Evolutionary conservation across 192 early-diverging fungal species (phyloP), one percentile per base, ranked within the genome.

Genomic region (Coemansia sp.): DNA sequence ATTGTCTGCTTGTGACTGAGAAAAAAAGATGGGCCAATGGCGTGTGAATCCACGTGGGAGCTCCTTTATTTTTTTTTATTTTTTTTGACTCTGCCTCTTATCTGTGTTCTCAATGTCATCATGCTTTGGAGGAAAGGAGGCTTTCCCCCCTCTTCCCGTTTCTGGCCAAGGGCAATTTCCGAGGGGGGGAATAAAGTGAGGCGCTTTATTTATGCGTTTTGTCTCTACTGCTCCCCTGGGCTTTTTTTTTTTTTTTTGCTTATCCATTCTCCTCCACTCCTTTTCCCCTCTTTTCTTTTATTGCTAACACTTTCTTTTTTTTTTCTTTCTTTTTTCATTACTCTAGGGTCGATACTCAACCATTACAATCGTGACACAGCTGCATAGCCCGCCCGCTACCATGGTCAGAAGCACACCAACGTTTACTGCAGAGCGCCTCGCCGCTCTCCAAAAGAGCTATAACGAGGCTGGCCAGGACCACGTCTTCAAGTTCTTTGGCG

Each of bases 391-490:
- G 10, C 32, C 42, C 10, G 34, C 37, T 38, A 69, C 45, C 32
- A 82, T 82, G 80, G 80, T 77, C 62, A 66, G 77, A 61, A 58
- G 72, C 66, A 74, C 76, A 19, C 74, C 78, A 1, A 74, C 75
- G 50, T 82, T 82, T 62, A 76, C 80, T n/a, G 70, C 80, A 5
- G 80, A 77, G 57, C 66, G 60, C 63, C 80, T 82, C 31, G 75
- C 57, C 2, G 67, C 80, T 1, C 82, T 94, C 23, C 86, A 87
- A 72, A 82, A 85, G 27, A 77, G 80, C 51, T 96, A 89, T 78
- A 75, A 82, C 21, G 87, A 67, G 6, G 92, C 91, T 55, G 90
- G 88, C 4, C 97, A 98, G 85, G 91, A 80, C 36, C 97, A 98
- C 69, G 89, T 98, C 36, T 92, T 98, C 76, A 85, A 84, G 41